A percentile compares a stretch with the other conserved stretches of the same genome.
phyloP scores from a whole-genome alignment of 495 filamentous ascomycete species.

The Neurospora cerealis region DNA sequence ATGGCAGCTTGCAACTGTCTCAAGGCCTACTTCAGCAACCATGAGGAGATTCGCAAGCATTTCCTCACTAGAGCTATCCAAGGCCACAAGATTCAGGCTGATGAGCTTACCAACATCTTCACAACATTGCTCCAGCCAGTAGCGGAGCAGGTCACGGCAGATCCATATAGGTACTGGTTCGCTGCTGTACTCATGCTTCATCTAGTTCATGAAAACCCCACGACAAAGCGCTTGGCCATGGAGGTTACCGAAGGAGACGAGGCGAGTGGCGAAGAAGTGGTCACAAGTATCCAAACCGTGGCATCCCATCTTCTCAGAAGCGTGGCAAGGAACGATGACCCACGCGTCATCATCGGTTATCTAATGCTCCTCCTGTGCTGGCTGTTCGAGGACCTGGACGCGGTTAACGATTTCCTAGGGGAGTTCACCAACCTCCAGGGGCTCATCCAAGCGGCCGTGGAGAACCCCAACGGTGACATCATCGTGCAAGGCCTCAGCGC shows the following conservation, averaged over 20 bases:
- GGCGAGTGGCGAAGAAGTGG: slow-evolving; percentile 83
- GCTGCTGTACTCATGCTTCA: slow-evolving; percentile 85
- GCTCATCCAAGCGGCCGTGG: slow-evolving; percentile 53
- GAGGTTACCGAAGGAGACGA: slow-evolving; percentile 81
- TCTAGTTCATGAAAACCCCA: slow-evolving; percentile 70
- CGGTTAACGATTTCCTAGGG: slow-evolving; percentile 86
- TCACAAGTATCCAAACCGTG: slow-evolving; percentile 85
- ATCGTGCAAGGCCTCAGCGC: slow-evolving; percentile 76
- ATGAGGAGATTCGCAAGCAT: slow-evolving; percentile 68
- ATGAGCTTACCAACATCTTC: slow-evolving; percentile 84
- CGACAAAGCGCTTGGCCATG: slow-evolving; percentile 73
- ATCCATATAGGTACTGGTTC: slow-evolving; percentile 89
- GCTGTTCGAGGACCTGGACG: slow-evolving; percentile 87
- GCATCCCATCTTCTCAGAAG: slow-evolving; percentile 64
- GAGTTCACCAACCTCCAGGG: slow-evolving; percentile 89
- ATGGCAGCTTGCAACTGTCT: slow-evolving; percentile 82
- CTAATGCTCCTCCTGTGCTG: slow-evolving; percentile 87
- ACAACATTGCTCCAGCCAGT: slow-evolving; percentile 62
- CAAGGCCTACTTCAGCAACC: slow-evolving; percentile 80
- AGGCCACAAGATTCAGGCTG: slow-evolving; percentile 65
- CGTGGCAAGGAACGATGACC: slow-evolving; percentile 66
- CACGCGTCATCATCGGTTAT: slow-evolving; percentile 75
- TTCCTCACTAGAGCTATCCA: slow-evolving; percentile 85
- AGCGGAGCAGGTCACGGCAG: slow-evolving; percentile 47
- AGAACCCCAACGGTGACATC: slow-evolving; percentile 51